phyloP scores from a whole-genome alignment of 225 moss, liverwort and hornwort species.

The Polytrichum commune region DNA sequence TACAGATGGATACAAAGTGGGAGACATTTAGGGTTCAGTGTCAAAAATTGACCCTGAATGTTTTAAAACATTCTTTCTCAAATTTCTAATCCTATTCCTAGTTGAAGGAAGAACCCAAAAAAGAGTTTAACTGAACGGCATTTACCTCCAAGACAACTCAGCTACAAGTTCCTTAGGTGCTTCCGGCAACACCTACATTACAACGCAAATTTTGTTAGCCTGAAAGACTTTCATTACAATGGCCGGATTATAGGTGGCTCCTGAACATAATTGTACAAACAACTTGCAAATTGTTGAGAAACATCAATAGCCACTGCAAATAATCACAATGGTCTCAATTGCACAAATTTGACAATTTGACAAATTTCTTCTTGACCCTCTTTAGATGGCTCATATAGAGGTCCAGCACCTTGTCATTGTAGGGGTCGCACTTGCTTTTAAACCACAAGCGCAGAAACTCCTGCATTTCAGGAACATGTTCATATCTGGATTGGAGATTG shows the following conservation, averaged over 20 bases:
- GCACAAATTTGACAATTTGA: neutral
- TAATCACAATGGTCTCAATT: too few species aligned
- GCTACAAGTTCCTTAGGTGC: constrained; percentile 64
- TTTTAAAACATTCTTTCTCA: too few species aligned
- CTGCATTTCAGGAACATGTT: constrained; percentile 22
- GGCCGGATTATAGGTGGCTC: neutral
- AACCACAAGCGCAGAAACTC: constrained; percentile 72
- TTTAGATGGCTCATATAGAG: neutral
- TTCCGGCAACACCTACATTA: constrained; percentile 51
- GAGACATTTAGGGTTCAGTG: too few species aligned
- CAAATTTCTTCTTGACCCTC: neutral
- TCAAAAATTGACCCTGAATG: neutral
- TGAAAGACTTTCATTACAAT: neutral
- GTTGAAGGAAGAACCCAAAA: too few species aligned
- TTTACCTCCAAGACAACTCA: constrained; percentile 60
- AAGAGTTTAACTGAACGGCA: neutral
- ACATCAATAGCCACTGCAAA: neutral
- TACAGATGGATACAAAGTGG: too few species aligned
- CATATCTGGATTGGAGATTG: too few species aligned
- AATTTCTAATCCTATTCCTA: too few species aligned
- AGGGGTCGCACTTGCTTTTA: constrained; percentile 65
- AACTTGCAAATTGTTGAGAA: constrained; percentile 1
- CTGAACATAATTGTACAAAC: neutral
- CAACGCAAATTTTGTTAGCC: neutral
- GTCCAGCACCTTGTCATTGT: constrained; percentile 51